Conservation (phyloP, 2,329 filamentous ascomycete species). For the Aspergillus japonicus region DNA sequence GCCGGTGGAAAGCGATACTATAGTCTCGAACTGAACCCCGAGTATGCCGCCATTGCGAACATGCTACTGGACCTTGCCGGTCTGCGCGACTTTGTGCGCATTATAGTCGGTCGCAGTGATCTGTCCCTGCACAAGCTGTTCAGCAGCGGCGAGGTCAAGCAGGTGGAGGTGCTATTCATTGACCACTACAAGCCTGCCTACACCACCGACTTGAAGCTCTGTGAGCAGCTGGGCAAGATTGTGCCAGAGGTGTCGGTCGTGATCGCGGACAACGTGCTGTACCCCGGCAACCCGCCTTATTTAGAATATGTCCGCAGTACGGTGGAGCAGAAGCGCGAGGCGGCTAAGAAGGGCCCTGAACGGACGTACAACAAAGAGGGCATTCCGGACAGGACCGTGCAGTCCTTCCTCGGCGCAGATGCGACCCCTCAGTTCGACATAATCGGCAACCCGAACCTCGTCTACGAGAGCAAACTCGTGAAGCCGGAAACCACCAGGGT, state of each 20-base stretch:
- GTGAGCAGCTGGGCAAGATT: slow-evolving; percentile 68
- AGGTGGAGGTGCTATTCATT: slow-evolving; percentile 72
- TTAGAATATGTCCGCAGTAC: slow-evolving; percentile 65
- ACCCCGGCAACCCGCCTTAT: slow-evolving; percentile 48
- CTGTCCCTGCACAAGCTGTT: slow-evolving; percentile 63
- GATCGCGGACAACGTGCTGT: slow-evolving; percentile 47
- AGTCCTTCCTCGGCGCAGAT: slow-evolving; percentile 27
- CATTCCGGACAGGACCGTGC: slow-evolving; percentile 21
- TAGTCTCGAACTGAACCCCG: slow-evolving; percentile 70
- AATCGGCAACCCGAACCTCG: slow-evolving; percentile 61
- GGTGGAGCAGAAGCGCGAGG: slow-evolving; percentile 60
- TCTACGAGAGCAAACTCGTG: slow-evolving; percentile 58
- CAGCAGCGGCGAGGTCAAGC: slow-evolving; percentile 51
- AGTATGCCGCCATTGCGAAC: slow-evolving; percentile 69
- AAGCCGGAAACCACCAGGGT: slow-evolving; percentile 31
- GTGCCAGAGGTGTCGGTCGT: slow-evolving; percentile 51
- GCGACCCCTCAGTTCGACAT: slow-evolving; percentile 30
- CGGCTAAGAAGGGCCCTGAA: slow-evolving; percentile 28
- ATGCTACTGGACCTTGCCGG: slow-evolving; percentile 73
- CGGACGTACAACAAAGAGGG: slow-evolving; percentile 20
- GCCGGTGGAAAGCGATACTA: slow-evolving; percentile 66
- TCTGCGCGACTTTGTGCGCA: slow-evolving; percentile 66
- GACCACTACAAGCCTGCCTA: slow-evolving; percentile 81
- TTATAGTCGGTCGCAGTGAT: slow-evolving; percentile 68
- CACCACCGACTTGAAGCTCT: slow-evolving; percentile 70